Percentiles rank a stretch among this genome's conserved stretches.
Evolutionary conservation across 2,329 filamentous ascomycete species (phyloP).

Genomic region (Stylonectria norvegica): DNA sequence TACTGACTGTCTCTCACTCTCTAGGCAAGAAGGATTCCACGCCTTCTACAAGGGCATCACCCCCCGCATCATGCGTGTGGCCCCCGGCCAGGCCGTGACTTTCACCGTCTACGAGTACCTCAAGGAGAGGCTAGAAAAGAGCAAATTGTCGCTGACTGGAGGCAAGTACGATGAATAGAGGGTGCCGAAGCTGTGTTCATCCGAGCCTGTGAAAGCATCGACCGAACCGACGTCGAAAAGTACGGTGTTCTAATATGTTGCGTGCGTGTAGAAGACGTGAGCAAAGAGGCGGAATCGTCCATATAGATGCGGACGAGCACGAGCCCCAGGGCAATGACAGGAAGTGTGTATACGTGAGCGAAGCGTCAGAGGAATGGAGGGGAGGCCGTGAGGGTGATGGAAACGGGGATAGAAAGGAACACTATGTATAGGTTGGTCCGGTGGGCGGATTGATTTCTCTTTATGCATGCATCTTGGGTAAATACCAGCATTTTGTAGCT

Average conservation of each 20-base stretch:
- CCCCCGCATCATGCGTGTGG: constrained; percentile 93
- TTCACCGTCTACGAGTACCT: constrained; percentile 77
- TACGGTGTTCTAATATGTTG: constrained; percentile 15
- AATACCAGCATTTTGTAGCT: constrained; percentile 29
- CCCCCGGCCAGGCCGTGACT: constrained; percentile 82
- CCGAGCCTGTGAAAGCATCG: no score
- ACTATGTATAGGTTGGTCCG: constrained; percentile 22
- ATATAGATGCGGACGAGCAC: constrained; percentile 10
- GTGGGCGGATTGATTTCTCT: constrained; percentile 21
- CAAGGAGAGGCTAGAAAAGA: constrained; percentile 68
- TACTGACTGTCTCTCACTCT: constrained; percentile 8
- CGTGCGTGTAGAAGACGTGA: constrained; percentile 10
- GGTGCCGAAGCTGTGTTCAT: constrained; percentile 1
- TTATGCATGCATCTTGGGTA: constrained; percentile 27
- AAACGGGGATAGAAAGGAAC: constrained; percentile 20
- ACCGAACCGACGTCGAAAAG: constrained; percentile 2
- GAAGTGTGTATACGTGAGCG: constrained; percentile 2
- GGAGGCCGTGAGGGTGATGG: constrained; percentile 6
- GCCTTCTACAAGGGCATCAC: constrained; percentile 99
- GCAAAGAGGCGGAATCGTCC: constrained; percentile 15
- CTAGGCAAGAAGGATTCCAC: constrained; percentile 82
- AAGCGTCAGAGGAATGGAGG: constrained; percentile 2
- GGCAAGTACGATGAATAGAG: constrained; percentile 65
- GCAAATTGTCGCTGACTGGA: constrained; percentile 56
- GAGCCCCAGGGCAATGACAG: constrained; percentile 1